phyloP scores from a whole-genome alignment of 1,139 yeast species.

The Debaryomycetaceae sp. region DNA sequence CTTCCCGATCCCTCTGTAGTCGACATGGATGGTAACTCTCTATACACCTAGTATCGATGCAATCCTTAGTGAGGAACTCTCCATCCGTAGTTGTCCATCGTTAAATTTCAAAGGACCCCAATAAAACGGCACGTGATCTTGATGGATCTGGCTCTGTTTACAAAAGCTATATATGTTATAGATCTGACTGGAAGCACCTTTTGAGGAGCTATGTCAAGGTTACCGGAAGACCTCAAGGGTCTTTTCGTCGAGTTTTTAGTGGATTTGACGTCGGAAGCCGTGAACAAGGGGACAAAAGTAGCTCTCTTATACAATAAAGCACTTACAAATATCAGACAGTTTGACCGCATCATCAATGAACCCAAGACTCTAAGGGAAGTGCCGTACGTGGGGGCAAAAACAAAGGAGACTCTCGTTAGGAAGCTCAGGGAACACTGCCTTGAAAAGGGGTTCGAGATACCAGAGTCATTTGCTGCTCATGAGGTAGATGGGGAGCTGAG shows the following conservation, averaged over 20 bases:
- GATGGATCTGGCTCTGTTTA: neutral
- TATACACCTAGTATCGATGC: too few species aligned
- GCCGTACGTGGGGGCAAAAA: slow-evolving; percentile 61
- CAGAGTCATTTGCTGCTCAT: slow-evolving; percentile 28
- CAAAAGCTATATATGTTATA: neutral
- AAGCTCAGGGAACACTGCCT: slow-evolving; percentile 45
- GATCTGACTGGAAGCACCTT: neutral
- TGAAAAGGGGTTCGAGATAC: slow-evolving; percentile 36
- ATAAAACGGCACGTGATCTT: neutral
- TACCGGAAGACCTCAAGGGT: slow-evolving; percentile 11
- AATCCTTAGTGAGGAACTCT: too few species aligned
- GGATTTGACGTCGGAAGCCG: slow-evolving; percentile 42
- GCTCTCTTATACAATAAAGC: slow-evolving; percentile 49
- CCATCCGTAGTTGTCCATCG: neutral
- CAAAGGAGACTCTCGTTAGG: slow-evolving; percentile 43
- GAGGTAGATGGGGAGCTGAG: slow-evolving; percentile 1
- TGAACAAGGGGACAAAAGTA: slow-evolving; percentile 37
- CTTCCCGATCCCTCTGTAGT: slow-evolving; percentile 14
- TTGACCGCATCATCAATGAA: slow-evolving; percentile 41
- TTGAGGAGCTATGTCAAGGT: neutral
- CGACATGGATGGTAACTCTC: slow-evolving; percentile 11
- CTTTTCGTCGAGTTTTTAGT: slow-evolving; percentile 52
- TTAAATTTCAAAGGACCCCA: neutral
- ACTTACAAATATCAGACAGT: slow-evolving; percentile 39
- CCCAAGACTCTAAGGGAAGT: slow-evolving; percentile 51